phyloP scores from a whole-genome alignment of 108 stramenopile genomes.

The Cyclotella sp. region DNA sequence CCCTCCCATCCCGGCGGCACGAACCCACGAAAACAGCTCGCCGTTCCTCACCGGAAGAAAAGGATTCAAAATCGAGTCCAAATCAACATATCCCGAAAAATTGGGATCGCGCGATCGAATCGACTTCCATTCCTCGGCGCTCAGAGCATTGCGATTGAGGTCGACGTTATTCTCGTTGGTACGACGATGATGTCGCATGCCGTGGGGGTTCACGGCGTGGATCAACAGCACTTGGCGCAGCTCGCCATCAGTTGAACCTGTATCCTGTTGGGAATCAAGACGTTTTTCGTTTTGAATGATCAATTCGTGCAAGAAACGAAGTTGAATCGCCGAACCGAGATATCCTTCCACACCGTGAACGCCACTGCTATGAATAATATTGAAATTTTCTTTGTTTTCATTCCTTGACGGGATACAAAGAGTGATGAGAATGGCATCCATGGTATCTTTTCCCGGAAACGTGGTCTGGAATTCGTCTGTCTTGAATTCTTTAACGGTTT shows the following conservation, averaged over 20 bases:
- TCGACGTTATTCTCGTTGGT: constrained; percentile 88
- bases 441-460: constrained; percentile 40
- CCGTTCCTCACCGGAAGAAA: constrained; percentile 1
- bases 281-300: constrained; percentile 32
- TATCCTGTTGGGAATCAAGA: constrained; percentile 14
- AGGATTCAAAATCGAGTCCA: constrained; percentile 56
- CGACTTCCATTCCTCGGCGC: constrained; percentile 31
- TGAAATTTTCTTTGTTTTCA: constrained; percentile 6
- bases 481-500: constrained; percentile 11
- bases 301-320: constrained; percentile 59
- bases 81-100: constrained; percentile 59
- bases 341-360: constrained; percentile 89
- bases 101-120: constrained; percentile 65
- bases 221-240: constrained; percentile 73
- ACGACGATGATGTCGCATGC: constrained; percentile 78
- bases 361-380: constrained; percentile 73
- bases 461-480: constrained; percentile 7
- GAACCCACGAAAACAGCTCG: constrained; percentile 34
- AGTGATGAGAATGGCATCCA: constrained; percentile 41
- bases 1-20: constrained; percentile 31
- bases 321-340: constrained; percentile 80
- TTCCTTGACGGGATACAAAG: constrained; percentile 12
- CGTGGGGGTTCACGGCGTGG: constrained; percentile 85
- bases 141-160: constrained; percentile 80
- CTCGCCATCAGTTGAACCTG: constrained; percentile 1